Evolutionary conservation across 2,329 filamentous ascomycete genomes (phyloP).

Genomic region (Aspergillus awamori): DNA sequence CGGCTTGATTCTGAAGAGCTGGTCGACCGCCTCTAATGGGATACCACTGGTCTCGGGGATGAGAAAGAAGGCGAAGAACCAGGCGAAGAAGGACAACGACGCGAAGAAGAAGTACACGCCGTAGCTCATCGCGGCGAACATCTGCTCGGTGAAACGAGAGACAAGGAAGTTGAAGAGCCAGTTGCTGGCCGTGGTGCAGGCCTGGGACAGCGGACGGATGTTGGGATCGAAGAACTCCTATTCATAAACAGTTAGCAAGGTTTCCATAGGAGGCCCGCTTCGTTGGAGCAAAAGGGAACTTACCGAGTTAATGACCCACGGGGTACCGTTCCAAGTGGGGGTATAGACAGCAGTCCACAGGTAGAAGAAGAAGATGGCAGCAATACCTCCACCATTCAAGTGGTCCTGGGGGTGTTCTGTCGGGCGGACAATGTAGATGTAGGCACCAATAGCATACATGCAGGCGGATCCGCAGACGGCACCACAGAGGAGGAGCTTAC

Average conservation of each 20-base stretch:
- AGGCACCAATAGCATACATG: constrained; percentile 39
- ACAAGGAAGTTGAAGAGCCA: constrained; percentile 43
- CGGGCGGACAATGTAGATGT: constrained; percentile 38
- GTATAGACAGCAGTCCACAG: constrained; percentile 75
- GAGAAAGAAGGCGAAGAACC: constrained; percentile 64
- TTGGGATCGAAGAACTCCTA: constrained; percentile 72
- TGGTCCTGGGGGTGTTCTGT: constrained; percentile 27
- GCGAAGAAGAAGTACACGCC: constrained; percentile 73
- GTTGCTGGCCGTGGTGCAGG: constrained; percentile 57
- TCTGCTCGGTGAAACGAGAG: constrained; percentile 43
- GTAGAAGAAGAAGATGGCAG: constrained; percentile 67
- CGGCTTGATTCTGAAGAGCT: constrained; percentile 55
- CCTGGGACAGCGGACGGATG: constrained; percentile 70
- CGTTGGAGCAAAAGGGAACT: neutral
- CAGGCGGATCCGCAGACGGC: constrained; percentile 57
- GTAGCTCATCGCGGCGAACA: constrained; percentile 52
- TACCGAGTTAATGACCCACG: constrained; percentile 71
- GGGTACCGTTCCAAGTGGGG: constrained; percentile 71
- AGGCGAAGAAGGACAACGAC: constrained; percentile 60
- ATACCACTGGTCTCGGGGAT: constrained; percentile 69
- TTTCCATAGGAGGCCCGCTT: neutral
- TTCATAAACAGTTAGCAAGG: constrained; percentile 14
- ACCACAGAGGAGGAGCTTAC: constrained; percentile 67
- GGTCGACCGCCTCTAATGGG: constrained; percentile 67
- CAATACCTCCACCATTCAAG: constrained; percentile 38